A percentile compares a stretch with the other conserved stretches of the same genome.
phyloP scores from a whole-genome alignment of 768 basidiomycete species.

The Cystofilobasidium capitatum region DNA sequence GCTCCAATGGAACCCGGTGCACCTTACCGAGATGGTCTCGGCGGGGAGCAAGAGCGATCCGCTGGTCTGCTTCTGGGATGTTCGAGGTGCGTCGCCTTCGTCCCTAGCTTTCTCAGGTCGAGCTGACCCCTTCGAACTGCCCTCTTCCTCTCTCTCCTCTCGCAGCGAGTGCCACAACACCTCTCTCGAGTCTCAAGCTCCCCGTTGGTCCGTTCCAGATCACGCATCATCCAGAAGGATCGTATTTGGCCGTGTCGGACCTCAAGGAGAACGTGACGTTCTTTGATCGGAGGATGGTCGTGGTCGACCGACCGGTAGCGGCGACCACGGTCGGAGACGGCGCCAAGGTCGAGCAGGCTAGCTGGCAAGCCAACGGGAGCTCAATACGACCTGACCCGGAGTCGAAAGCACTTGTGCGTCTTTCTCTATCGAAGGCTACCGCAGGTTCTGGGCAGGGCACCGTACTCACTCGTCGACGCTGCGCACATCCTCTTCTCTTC shows the following conservation, averaged over 20 bases:
- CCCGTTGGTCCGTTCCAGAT: conserved; percentile 4
- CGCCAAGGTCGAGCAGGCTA: not conserved
- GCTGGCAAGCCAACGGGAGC: not conserved
- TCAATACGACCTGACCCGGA: not conserved
- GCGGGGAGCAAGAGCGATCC: conserved; percentile 10
- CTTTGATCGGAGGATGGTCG: conserved; percentile 21
- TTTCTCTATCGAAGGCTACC: not conserved
- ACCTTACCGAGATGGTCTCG: conserved; percentile 14
- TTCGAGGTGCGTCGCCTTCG: not conserved
- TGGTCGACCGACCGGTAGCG: not conserved
- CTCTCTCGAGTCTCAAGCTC: conserved; percentile 6
- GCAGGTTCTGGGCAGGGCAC: not conserved
- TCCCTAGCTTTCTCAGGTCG: no score
- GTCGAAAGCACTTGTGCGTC: not conserved
- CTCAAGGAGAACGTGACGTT: conserved; percentile 20
- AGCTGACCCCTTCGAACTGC: no score
- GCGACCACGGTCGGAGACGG: not conserved
- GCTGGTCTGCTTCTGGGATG: conserved; percentile 16
- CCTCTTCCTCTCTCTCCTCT: not conserved
- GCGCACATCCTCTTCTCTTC: not conserved
- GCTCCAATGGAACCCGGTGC: conserved; percentile 10
- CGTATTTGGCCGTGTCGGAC: conserved; percentile 14
- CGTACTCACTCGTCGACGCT: no score
- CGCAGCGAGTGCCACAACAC: not conserved
- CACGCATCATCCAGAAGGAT: conserved; percentile 13